Percentiles rank a stretch among this genome's conserved stretches.
Conservation (phyloP, 1,139 yeast species). For the Debaryomycetaceae sp. region DNA sequence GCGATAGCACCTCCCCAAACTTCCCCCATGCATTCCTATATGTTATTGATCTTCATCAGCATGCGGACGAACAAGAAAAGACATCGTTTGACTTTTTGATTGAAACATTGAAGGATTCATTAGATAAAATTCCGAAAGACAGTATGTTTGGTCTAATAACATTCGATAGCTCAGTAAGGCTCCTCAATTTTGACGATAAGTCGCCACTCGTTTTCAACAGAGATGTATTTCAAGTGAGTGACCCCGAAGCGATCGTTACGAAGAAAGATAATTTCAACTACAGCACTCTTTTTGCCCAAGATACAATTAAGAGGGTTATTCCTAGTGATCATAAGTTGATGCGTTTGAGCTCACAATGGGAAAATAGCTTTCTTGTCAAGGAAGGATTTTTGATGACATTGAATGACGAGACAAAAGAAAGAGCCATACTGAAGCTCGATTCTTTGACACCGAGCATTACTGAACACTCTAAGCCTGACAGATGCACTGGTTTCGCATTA, state of each 20-base stretch:
- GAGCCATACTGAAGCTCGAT: constrained; percentile 11
- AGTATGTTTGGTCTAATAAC: constrained; percentile 25
- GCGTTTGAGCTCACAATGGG: constrained; percentile 6
- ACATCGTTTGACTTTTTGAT: constrained; percentile 18
- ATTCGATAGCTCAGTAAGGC: constrained; percentile 24
- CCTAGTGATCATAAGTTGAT: constrained; percentile 7
- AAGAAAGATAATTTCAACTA: neutral
- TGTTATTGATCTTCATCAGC: constrained; percentile 30
- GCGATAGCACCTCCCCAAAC: constrained; percentile 6
- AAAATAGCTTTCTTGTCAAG: constrained; percentile 7
- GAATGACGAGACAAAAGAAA: neutral
- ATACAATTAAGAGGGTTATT: constrained; percentile 4
- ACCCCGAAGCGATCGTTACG: constrained; percentile 2
- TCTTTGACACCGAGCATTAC: constrained; percentile 23
- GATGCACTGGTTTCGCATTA: constrained; percentile 33
- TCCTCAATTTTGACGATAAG: constrained; percentile 15
- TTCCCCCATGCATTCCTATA: constrained; percentile 17
- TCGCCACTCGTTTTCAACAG: constrained; percentile 1
- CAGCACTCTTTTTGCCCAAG: constrained; percentile 5
- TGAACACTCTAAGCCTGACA: constrained; percentile 23
- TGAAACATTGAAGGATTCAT: constrained; percentile 12
- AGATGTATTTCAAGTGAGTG: neutral
- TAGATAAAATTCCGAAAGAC: constrained; percentile 20
- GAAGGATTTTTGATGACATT: constrained; percentile 3
- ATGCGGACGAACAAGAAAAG: constrained; percentile 20